These are phyloP conservation scores for Phytopythium vexans DNA, from an alignment of 352 stramenopile species.

Conservation along the genomic window DNA sequence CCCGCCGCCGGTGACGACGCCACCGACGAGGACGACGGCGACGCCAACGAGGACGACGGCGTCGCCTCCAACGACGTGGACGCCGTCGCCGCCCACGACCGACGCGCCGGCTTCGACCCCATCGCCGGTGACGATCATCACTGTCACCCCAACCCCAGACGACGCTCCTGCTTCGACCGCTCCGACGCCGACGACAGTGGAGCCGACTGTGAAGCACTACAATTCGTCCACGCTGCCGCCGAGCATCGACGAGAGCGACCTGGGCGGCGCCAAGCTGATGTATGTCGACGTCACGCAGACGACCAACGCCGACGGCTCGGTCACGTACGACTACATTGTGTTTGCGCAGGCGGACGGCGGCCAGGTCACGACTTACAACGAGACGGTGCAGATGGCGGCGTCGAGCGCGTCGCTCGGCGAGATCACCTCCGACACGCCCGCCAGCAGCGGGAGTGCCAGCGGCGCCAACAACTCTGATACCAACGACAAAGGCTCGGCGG, in stretches of 20 bases:
- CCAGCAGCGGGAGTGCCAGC: slow-evolving; percentile 4
- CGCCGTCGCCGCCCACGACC: neutral
- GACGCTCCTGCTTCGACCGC: slow-evolving; percentile 2
- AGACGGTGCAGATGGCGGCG: slow-evolving; percentile 31
- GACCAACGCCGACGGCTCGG: slow-evolving; percentile 19
- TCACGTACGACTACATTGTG: slow-evolving; percentile 32
- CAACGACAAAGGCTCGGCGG: slow-evolving; percentile 9
- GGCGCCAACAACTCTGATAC: neutral
- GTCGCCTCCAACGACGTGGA: slow-evolving; percentile 3
- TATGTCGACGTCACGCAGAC: slow-evolving; percentile 29
- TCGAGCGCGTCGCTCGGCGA: slow-evolving; percentile 3
- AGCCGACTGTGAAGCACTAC: slow-evolving; percentile 20
- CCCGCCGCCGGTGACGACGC: slow-evolving; percentile 2
- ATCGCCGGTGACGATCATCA: slow-evolving; percentile 4
- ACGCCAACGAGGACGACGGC: slow-evolving; percentile 2
- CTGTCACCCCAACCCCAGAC: neutral
- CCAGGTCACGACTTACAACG: too few species aligned
- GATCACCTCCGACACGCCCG: neutral
- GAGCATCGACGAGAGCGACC: slow-evolving; percentile 23
- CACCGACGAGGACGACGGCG: slow-evolving; percentile 1
- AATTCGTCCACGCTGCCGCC: slow-evolving; percentile 37
- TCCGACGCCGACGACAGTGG: slow-evolving; percentile 1
- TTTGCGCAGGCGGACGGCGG: slow-evolving; percentile 15
- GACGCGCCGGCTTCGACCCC: neutral
- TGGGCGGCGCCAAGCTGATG: slow-evolving; percentile 28